Evolutionary conservation across 306 rosid genomes (phyloP), one percentile per base, ranked within the genome.

Genomic region (Canavalia gladiata): DNA sequence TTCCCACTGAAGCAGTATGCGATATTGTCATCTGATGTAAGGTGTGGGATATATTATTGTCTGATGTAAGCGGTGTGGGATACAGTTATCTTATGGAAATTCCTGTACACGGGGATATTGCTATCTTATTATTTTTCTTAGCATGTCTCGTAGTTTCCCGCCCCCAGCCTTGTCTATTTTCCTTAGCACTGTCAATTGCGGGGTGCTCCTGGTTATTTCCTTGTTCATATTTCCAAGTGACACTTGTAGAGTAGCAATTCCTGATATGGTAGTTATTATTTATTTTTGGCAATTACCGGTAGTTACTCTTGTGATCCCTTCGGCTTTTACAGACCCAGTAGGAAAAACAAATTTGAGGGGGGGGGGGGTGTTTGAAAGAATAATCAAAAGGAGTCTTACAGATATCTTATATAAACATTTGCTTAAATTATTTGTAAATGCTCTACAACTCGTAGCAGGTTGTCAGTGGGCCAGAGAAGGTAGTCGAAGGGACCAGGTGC

Each of bases 381-480:
- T n/a, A 79, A 51, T 31, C 11, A 49, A 12, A 52, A 3, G 31
- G 5, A 65, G 18, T 59, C 10, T 41, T 18, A 49, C n/a, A 39
- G 41, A 45, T 70, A 81, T 76, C 60, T 35, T 64, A 63, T 59
- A 42, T 81, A 68, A 49, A 75, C 49, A 72, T 45, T 25, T 54
- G 33, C 52, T 78, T 46, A 42, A 73, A 78, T 80, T 80, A 80
- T 8, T 43, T 56, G 78, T 62, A 63, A 81, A 73, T 60, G 81
- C 60, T 77, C 63, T 34, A 81, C 88, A 87, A 77, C 85, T 74
- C 64, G 30, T 62, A 42, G 83, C 66, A 52, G 84, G 86, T 80
- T 86, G 87, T 84, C 86, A 69, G 82, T 83, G 80, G 87, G 79
- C 76, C 87, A 56, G 8, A 75, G 43, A 62, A 69, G 82, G 79